Conservation (phyloP, 2,329 filamentous ascomycete species). For the Xylaria sp. region DNA sequence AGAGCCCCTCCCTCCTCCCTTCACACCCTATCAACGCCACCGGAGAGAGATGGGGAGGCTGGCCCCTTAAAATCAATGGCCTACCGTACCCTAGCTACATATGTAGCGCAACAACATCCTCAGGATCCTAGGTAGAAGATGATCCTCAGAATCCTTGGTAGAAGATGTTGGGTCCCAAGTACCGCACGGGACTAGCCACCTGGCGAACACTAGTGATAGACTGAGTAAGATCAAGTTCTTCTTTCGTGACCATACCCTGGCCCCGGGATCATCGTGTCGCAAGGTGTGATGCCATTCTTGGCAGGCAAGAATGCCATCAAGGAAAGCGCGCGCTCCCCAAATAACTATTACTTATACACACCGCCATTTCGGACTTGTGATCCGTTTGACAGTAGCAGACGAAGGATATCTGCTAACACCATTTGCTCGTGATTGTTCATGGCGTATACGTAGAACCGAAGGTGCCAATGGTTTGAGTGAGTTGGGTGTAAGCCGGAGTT, state of each 20-base stretch:
- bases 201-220: no score
- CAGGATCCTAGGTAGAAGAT: no score
- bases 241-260: constrained; percentile 4
- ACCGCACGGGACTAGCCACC: no score
- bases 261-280: constrained; percentile 9
- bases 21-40: background rate
- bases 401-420: constrained; percentile 12
- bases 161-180: no score
- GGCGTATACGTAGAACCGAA: constrained; percentile 7
- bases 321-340: constrained; percentile 10
- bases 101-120: no score
- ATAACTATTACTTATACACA: constrained; percentile 19
- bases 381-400: constrained; percentile 12
- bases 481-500: background rate
- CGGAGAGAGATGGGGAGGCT: background rate
- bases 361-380: constrained; percentile 7
- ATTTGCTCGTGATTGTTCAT: constrained; percentile 1
- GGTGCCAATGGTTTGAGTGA: background rate
- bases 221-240: background rate
- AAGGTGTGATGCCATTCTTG: constrained; percentile 12
- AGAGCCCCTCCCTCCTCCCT: constrained; percentile 2
- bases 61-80: no score
- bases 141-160: no score
- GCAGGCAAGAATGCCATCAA: constrained; percentile 11
- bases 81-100: no score